Evolutionary conservation across 2,329 filamentous ascomycete genomes (phyloP), one percentile per base, ranked within the genome.

Genomic region (Nigrospora sphaerica): DNA sequence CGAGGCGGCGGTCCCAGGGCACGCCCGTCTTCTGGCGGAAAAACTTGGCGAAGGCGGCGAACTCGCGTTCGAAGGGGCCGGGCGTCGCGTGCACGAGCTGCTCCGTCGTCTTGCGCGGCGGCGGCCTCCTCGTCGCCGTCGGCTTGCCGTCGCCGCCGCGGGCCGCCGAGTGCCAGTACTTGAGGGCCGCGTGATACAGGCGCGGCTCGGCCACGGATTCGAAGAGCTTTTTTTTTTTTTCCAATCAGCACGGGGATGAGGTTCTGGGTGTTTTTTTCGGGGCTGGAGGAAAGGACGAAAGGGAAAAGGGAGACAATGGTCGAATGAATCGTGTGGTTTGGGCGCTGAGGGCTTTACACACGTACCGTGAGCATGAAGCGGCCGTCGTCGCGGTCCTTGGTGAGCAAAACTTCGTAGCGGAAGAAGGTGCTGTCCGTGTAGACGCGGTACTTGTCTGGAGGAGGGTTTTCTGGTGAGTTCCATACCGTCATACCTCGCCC

Each of bases 351-450:
- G 10, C n/a, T n/a, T 4, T 10, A 6, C 23, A 37, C 4, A 65
- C 77, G 65, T 66, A 86, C 83, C 49, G 72, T 77, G 2, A 87
- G 62, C 0, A 71, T 67, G 36, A 80, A 83, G 32, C 75, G 78
- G 56, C 88, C 78, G 38, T 77, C 77, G 1, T 64, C 58, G 35
- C 75, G 75, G 12, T 69, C 58, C 58, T 85, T 77, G 3, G 73
- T 73, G 13, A 93, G 65, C 0, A 72, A 71, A 47, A 87, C 66
- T 45, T 82, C 72, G 64, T 88, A 89, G 4, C 69, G 62, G 59
- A 88, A 87, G 41, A 74, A 76, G 0, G 74, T 75, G 3, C 56
- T 46, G 59, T 93, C 87, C 16, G 63, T 66, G 62, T 85, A 89
- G 49, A 86, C 62, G 49, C 80, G 81, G 57, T 82, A 80, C 7